phyloP scores from a whole-genome alignment of 768 basidiomycete species.

The Tremella fuciformis region DNA sequence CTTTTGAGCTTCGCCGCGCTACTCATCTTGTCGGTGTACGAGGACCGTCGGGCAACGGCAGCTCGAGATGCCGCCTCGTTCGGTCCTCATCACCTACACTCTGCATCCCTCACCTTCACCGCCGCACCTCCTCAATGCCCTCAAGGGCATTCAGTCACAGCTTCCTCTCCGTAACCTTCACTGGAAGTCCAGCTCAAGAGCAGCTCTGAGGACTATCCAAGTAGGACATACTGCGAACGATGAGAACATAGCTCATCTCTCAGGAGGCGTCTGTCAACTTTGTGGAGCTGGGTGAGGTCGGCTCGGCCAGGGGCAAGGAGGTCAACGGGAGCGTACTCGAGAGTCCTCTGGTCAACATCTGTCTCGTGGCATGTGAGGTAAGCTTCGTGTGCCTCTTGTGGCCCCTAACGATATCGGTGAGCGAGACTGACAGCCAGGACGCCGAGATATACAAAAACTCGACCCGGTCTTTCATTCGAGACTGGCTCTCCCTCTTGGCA shows the following conservation, averaged over 20 bases:
- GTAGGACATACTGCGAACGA: not conserved
- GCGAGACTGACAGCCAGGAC: constrained; percentile 53
- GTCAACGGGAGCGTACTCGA: constrained; percentile 75
- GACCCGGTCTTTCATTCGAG: constrained; percentile 81
- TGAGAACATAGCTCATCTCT: not conserved
- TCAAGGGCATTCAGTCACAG: constrained; percentile 45
- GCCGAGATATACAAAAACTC: constrained; percentile 72
- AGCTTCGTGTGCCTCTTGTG: constrained; percentile 29
- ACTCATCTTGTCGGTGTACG: no score
- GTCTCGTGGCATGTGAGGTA: constrained; percentile 85
- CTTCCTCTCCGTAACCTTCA: constrained; percentile 82
- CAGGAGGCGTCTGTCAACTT: constrained; percentile 71
- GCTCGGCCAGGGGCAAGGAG: constrained; percentile 61
- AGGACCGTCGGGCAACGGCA: not conserved
- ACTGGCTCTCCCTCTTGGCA: constrained; percentile 73
- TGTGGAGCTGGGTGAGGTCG: constrained; percentile 53
- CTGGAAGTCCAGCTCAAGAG: constrained; percentile 75
- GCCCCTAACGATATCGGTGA: not conserved
- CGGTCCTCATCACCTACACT: constrained; percentile 41
- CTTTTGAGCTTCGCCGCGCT: no score
- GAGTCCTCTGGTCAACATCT: constrained; percentile 80
- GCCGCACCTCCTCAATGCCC: constrained; percentile 22
- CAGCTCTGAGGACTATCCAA: constrained; percentile 79
- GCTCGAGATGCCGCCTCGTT: constrained; percentile 17
- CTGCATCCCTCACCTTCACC: constrained; percentile 29